These are phyloP conservation scores for Plasmodium cynomolgi DNA, from an alignment of 169 alveolate genomes.

Conservation along the genomic window DNA sequence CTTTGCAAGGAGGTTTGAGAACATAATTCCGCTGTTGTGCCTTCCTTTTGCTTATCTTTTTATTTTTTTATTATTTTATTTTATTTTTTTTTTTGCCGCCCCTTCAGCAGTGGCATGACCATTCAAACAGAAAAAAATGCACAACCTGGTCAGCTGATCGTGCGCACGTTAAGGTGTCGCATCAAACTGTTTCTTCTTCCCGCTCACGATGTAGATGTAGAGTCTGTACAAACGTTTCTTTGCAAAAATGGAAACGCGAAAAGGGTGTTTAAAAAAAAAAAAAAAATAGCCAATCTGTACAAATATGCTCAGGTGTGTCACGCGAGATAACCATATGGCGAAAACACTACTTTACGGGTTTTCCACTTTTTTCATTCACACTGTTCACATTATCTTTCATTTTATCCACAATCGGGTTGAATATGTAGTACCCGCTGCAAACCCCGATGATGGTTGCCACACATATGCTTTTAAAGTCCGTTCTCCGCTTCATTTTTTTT, in stretches of 20 bases:
- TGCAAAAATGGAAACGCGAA: background rate
- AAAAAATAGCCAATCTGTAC: background rate
- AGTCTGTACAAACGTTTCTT: background rate
- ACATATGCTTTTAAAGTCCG: slow-evolving; percentile 56
- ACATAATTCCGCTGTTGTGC: background rate
- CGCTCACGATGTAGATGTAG: background rate
- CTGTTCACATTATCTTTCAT: slow-evolving; percentile 59
- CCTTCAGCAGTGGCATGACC: background rate
- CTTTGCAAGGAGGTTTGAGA: background rate
- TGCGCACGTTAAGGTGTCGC: background rate
- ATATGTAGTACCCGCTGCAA: slow-evolving; percentile 64
- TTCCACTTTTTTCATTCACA: slow-evolving; percentile 33
- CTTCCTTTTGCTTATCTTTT: background rate
- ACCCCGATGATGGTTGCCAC: slow-evolving; percentile 62
- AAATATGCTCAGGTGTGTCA: background rate
- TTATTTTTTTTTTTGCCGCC: background rate
- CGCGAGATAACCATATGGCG: background rate
- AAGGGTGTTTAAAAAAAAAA: slow-evolving; percentile 5
- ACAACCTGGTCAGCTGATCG: background rate
- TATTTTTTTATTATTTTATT: background rate
- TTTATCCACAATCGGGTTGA: slow-evolving; percentile 45
- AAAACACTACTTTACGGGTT: background rate
- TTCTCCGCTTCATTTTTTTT: slow-evolving; percentile 54
- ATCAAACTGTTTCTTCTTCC: background rate
- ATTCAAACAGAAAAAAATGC: background rate